Percentiles rank a stretch among this genome's conserved stretches.
These are phyloP conservation scores for Pelargonium citronellum DNA, from an alignment of 441 rosid genomes.

Conservation along the genomic window DNA sequence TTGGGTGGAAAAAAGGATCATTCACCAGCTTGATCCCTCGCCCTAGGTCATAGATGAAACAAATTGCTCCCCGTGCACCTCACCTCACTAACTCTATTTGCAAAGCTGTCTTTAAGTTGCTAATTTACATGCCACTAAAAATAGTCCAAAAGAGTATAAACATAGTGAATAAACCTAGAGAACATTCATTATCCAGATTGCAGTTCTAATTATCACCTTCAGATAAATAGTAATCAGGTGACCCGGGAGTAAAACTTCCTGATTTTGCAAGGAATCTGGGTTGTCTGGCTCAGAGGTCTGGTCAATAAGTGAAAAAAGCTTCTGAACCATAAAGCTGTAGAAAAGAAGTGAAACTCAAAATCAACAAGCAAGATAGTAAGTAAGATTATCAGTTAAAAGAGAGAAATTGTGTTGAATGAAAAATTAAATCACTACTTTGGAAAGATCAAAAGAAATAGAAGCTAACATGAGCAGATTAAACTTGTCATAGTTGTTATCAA, in stretches of 20 bases:
- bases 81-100: background rate
- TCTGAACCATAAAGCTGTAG: constrained; percentile 84
- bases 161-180: constrained; percentile 3
- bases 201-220: constrained; percentile 46
- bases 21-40: background rate
- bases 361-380: background rate
- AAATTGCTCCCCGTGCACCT: background rate
- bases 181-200: background rate
- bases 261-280: constrained; percentile 93
- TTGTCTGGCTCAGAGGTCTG: constrained; percentile 83
- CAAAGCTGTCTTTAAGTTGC: background rate
- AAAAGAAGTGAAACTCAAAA: constrained; percentile 26
- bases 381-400: constrained; percentile 16
- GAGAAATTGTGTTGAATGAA: background rate
- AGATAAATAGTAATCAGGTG: constrained; percentile 81
- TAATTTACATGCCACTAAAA: constrained; percentile 1
- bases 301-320: constrained; percentile 90
- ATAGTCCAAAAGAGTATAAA: too few relatives aligned
- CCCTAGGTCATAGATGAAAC: background rate
- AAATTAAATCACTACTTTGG: constrained; percentile 4
- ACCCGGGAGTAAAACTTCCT: constrained; percentile 91
- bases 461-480: constrained; percentile 85
- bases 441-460: constrained; percentile 14
- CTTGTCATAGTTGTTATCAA: constrained; percentile 74
- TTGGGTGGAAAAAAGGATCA: background rate